A percentile compares a stretch with the other conserved stretches of the same genome.
Conservation (phyloP, 768 basidiomycete species). For the Amanita exitialis region DNA sequence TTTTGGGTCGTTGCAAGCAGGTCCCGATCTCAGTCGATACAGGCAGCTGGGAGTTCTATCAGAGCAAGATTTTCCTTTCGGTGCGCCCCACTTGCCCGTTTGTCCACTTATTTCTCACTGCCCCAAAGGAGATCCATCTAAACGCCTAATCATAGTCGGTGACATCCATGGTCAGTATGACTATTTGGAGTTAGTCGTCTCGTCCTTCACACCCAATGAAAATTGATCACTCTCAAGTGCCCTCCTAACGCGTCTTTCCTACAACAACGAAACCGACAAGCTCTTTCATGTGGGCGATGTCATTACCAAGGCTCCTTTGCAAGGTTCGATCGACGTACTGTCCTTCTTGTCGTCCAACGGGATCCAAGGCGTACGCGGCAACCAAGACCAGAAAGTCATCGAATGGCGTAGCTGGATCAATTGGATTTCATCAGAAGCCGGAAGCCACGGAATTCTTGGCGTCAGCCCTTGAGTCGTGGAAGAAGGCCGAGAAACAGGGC, state of each 20-base stretch:
- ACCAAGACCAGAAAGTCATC: conserved; percentile 87
- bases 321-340: conserved; percentile 54
- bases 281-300: conserved; percentile 84
- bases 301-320: conserved; percentile 53
- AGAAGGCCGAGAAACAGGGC: conserved; percentile 17
- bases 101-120: not conserved
- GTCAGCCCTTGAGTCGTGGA: conserved; percentile 36
- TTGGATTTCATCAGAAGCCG: conserved; percentile 50
- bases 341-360: conserved; percentile 52
- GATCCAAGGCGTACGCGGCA: conserved; percentile 80
- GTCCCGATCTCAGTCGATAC: conserved; percentile 52
- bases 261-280: conserved; percentile 48
- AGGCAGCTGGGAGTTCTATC: conserved; percentile 30
- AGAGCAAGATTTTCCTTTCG: conserved; percentile 39
- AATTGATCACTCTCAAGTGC: conserved; percentile 27
- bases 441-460: conserved; percentile 48
- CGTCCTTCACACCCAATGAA: not conserved
- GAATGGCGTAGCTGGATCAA: conserved; percentile 86
- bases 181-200: conserved; percentile 43
- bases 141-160: conserved; percentile 68
- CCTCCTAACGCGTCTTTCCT: conserved; percentile 54
- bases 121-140: conserved; percentile 33
- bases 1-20: conserved; percentile 15
- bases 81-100: conserved; percentile 21
- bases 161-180: conserved; percentile 82